These are phyloP conservation scores for Magnolia changhungtana DNA, from an alignment of 164 flowering plant genomes.

Conservation along the genomic window DNA sequence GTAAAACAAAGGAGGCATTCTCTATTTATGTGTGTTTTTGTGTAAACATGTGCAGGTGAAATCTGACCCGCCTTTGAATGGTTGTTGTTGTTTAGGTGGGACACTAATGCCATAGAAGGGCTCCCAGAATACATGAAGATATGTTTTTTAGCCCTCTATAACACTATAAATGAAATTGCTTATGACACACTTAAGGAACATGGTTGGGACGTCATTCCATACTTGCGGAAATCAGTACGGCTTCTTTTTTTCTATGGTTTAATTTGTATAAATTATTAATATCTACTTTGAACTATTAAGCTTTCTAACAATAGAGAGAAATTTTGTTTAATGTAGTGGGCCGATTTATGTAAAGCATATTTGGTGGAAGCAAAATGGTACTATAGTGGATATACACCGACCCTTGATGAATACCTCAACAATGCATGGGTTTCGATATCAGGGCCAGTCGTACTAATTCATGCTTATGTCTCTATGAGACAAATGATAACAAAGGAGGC, in stretches of 20 bases:
- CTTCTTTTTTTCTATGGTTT: neutral
- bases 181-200: neutral
- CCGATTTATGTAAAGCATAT: neutral
- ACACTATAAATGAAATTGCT: neutral
- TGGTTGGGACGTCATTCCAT: neutral
- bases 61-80: too few species aligned
- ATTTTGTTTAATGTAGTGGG: neutral
- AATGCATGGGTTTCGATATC: conserved; percentile 16
- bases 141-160: neutral
- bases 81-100: neutral
- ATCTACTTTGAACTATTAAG: neutral
- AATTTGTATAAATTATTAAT: neutral
- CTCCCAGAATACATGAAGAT: conserved; percentile 4
- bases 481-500: conserved; percentile 12
- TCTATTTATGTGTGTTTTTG: too few species aligned
- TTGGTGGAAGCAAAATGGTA: conserved; percentile 14
- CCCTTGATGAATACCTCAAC: conserved; percentile 8
- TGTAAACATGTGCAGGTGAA: too few species aligned
- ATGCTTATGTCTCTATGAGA: conserved; percentile 7
- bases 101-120: neutral
- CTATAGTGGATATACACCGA: conserved; percentile 15
- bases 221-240: neutral
- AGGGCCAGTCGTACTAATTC: conserved; percentile 14
- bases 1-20: too few species aligned
- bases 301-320: neutral